These are phyloP conservation scores for Rhynchospora pubera DNA, from an alignment of 176 grass and related monocot species.

Conservation along the genomic window DNA sequence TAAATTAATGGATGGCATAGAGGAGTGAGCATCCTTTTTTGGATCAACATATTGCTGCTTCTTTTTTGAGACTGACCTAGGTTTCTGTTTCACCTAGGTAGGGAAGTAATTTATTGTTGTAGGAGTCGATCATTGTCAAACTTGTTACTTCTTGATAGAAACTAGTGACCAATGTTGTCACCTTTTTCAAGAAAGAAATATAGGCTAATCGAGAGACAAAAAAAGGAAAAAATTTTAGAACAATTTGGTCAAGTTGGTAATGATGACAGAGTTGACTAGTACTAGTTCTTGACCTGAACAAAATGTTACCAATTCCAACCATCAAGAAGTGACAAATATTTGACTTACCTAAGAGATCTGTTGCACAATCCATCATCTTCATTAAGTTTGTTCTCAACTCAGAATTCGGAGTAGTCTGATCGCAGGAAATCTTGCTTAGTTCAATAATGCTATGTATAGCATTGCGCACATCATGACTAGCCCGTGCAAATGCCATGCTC, in stretches of 20 bases:
- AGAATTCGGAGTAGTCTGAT: constrained; percentile 15
- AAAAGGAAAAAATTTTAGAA: background rate
- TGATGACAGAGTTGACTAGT: background rate
- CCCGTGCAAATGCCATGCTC: constrained; percentile 59
- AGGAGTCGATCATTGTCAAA: background rate
- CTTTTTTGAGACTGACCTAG: background rate
- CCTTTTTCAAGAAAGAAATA: too few species aligned
- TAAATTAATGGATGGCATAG: constrained; percentile 17
- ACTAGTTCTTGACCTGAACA: background rate
- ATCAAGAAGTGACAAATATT: background rate
- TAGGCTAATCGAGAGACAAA: too few species aligned
- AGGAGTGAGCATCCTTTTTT: background rate
- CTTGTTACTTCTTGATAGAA: background rate
- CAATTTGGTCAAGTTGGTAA: background rate
- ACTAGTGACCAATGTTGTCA: too few species aligned
- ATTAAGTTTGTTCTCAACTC: constrained; percentile 33
- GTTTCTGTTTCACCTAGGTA: background rate
- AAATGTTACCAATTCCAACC: background rate
- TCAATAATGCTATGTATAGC: constrained; percentile 36
- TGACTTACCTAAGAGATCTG: constrained; percentile 55
- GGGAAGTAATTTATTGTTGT: background rate
- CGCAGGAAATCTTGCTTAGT: constrained; percentile 29
- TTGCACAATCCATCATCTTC: constrained; percentile 38
- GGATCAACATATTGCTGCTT: background rate
- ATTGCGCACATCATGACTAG: constrained; percentile 67